These are phyloP conservation scores for Gentiana straminea DNA, from an alignment of 257 asterid genomes.

Conservation along the genomic window DNA sequence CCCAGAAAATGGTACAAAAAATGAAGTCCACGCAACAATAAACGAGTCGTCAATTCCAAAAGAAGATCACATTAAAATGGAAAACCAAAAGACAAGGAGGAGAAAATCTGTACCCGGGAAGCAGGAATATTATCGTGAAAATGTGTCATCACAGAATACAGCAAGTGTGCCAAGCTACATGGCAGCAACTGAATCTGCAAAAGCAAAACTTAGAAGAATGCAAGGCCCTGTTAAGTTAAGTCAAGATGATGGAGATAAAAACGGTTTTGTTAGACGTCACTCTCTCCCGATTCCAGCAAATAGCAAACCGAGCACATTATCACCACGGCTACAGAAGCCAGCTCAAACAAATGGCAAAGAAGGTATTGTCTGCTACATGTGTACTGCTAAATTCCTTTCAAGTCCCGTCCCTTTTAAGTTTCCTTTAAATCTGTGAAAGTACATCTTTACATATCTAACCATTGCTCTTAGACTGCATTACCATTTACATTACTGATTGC, in stretches of 20 bases:
- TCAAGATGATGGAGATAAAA: constrained; percentile 31
- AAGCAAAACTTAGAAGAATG: constrained; percentile 37
- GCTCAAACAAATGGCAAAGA: constrained; percentile 39
- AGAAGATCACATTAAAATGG: constrained; percentile 21
- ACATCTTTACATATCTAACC: too few relatives aligned
- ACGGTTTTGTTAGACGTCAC: constrained; percentile 31
- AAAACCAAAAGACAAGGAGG: constrained; percentile 19
- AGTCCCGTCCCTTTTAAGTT: too few relatives aligned
- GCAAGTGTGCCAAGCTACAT: constrained; percentile 48
- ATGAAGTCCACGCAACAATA: constrained; percentile 2
- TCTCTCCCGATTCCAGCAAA: constrained; percentile 42
- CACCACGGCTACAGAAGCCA: constrained; percentile 39
- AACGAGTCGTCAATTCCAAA: constrained; percentile 4
- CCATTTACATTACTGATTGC: too few relatives aligned
- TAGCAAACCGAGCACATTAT: constrained; percentile 34
- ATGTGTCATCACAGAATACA: constrained; percentile 10
- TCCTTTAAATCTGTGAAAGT: too few relatives aligned
- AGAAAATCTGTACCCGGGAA: constrained; percentile 35
- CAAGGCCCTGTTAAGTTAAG: constrained; percentile 40
- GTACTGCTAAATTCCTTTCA: too few relatives aligned
- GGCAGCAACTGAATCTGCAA: constrained; percentile 52
- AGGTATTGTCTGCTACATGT: constrained; percentile 8
- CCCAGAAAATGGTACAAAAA: constrained; percentile 1
- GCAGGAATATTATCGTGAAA: constrained; percentile 13
- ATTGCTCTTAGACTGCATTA: too few relatives aligned